Evolutionary conservation across 768 basidiomycete genomes (phyloP).

Genomic region (Mycena crocata): DNA sequence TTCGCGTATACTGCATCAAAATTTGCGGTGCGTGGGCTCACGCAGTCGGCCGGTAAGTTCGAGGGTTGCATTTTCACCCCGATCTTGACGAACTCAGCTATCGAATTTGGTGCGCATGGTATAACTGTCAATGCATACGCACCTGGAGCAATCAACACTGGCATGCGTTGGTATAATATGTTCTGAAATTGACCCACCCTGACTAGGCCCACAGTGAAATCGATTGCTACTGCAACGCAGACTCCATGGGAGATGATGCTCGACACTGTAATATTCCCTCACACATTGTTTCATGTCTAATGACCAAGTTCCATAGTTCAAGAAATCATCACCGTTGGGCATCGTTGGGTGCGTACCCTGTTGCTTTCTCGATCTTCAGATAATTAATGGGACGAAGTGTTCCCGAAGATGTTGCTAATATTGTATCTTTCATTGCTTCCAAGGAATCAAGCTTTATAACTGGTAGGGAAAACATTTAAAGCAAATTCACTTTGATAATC

Average conservation of each 20-base stretch:
- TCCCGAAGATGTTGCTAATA: conserved; percentile 33
- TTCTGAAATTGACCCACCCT: background rate
- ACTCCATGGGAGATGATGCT: background rate
- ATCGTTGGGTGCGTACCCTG: background rate
- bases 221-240: too few relatives aligned
- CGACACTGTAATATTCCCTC: background rate
- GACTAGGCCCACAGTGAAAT: too few relatives aligned
- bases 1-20: conserved; percentile 44
- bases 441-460: conserved; percentile 42
- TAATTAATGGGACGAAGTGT: background rate
- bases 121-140: conserved; percentile 29
- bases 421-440: conserved; percentile 47
- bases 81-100: background rate
- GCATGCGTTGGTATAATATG: background rate
- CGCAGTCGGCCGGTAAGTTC: conserved; percentile 22
- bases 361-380: too few relatives aligned
- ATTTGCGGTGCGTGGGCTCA: conserved; percentile 36
- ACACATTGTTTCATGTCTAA: background rate
- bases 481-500: too few relatives aligned
- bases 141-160: conserved; percentile 21
- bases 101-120: conserved; percentile 14
- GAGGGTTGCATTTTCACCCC: background rate
- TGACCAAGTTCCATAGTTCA: background rate
- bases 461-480: too few relatives aligned
- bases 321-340: background rate